These are phyloP conservation scores for Penicillium capsulatum DNA, from an alignment of 2,329 filamentous ascomycete genomes.

Conservation along the genomic window DNA sequence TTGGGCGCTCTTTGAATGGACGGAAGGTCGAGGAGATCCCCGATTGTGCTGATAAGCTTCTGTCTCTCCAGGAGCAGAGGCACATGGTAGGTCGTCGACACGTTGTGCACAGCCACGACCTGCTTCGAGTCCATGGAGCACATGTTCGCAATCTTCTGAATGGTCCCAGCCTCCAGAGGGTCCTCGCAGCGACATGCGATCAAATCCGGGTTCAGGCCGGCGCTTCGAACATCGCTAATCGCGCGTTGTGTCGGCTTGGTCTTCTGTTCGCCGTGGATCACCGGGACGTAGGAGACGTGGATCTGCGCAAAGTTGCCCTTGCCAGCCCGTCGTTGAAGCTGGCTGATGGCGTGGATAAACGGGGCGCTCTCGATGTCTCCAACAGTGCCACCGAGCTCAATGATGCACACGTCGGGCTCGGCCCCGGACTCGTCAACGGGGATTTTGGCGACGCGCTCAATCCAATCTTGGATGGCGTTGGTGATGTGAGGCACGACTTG, in stretches of 20 bases:
- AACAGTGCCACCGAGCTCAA: slow-evolving; percentile 51
- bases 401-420: slow-evolving; percentile 88
- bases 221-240: slow-evolving; percentile 76
- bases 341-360: slow-evolving; percentile 80
- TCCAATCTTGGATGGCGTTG: slow-evolving; percentile 87
- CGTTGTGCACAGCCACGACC: slow-evolving; percentile 81
- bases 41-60: slow-evolving; percentile 65
- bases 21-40: slow-evolving; percentile 62
- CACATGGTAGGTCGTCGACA: slow-evolving; percentile 88
- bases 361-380: slow-evolving; percentile 84
- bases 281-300: slow-evolving; percentile 73
- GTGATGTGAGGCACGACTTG: slow-evolving; percentile 93
- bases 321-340: slow-evolving; percentile 68
- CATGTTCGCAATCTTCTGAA: slow-evolving; percentile 81
- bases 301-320: slow-evolving; percentile 82
- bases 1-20: slow-evolving; percentile 48
- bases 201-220: slow-evolving; percentile 70
- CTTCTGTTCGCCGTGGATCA: slow-evolving; percentile 74
- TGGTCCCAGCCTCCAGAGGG: slow-evolving; percentile 66
- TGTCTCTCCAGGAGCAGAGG: slow-evolving; percentile 87
- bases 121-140: slow-evolving; percentile 84
- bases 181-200: slow-evolving; percentile 89
- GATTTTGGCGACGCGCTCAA: slow-evolving; percentile 76
- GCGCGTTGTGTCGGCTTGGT: slow-evolving; percentile 95
- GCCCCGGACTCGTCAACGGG: slow-evolving; percentile 80